Base-by-base conservation (phyloP, 2,329 filamentous ascomycete species). In the Cordyceps javanica region DNA sequence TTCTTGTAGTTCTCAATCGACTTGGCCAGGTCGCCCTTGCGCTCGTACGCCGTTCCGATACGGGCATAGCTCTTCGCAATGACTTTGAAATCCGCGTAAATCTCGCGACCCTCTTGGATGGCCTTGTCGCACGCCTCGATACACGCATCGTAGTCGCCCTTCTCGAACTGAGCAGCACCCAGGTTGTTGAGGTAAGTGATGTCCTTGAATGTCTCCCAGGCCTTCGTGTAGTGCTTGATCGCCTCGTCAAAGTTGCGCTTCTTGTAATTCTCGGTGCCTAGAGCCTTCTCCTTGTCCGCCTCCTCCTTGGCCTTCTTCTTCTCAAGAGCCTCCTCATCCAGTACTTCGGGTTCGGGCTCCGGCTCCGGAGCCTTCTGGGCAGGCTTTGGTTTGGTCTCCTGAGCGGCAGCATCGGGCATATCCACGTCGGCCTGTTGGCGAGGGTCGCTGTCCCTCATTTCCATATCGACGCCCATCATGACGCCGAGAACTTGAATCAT, bases 161-260 rank as follows among this genome's bases (percentile, higher is more conserved):
- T 97, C 74, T 99, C 94, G 66, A 92, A 97, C 68, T 95, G 85
- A 60, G 93, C 94, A 3, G 94, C 94, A 60, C 91, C 91, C 32
- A 96, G 82, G 75, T 99, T 99, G 78, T 95, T 99, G 60, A 97
- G 82, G 75, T 99, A 99, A 16, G 93, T 94, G 68, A 99, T 96
- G 68, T 99, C 94, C 80, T 97, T 94, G 83, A 90, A 81, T 39
- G 89, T 74, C 60, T 96, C 92, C 94, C 94, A 99, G 0, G 94
- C 94, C 73, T 96, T 95, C 71, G 74, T 83, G 80, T 99, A 99
- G 77, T 99, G 91, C 69, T 87, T 85, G 67, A 99, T 97, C 52
- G 94, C 94, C 69, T 89, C 86, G 67, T 97, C 94, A 65, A 99
- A 97, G 70, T 97, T 87, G 65, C 91, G 88, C 83, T 97, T 97